These are phyloP conservation scores for Physaria fendleri DNA, from an alignment of 345 rosid genomes.

Conservation along the genomic window DNA sequence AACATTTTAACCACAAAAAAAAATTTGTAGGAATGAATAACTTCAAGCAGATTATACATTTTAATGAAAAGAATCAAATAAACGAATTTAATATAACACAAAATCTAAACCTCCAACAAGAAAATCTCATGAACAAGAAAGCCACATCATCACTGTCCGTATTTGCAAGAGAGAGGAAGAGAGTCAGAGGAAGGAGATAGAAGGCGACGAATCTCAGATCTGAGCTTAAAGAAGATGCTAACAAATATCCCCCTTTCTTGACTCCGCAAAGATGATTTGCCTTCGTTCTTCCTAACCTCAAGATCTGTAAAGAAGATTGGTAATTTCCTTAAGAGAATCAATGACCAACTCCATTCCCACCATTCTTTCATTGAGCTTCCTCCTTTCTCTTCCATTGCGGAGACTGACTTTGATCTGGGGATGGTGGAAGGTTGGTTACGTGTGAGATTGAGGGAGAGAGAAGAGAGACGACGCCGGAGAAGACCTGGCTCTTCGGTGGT, in stretches of 20 bases:
- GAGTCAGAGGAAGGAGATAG: conserved; percentile 38
- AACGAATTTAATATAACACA: not conserved
- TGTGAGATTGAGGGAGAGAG: conserved; percentile 44
- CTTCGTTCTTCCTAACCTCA: conserved; percentile 64
- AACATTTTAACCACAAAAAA: too few species aligned
- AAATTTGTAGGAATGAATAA: too few species aligned
- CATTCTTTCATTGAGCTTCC: conserved; percentile 55
- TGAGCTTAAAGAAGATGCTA: conserved; percentile 54
- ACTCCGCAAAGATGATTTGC: conserved; percentile 26
- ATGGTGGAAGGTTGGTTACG: conserved; percentile 33
- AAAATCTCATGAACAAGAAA: not conserved
- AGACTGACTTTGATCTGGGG: conserved; percentile 50
- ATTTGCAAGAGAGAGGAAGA: conserved; percentile 20
- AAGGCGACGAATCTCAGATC: conserved; percentile 43
- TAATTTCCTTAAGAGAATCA: conserved; percentile 55
- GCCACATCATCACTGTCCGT: conserved; percentile 19
- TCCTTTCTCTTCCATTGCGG: conserved; percentile 46
- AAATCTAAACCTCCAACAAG: not conserved
- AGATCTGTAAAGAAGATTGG: conserved; percentile 68
- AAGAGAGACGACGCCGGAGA: conserved; percentile 63
- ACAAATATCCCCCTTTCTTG: conserved; percentile 52
- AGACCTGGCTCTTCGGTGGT: conserved; percentile 14
- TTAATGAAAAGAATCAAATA: too few species aligned
- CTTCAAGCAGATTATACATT: too few species aligned
- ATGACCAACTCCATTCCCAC: conserved; percentile 80